Evolutionary conservation across 345 rosid genomes (phyloP).

Genomic region (Melastoma malabathricum): DNA sequence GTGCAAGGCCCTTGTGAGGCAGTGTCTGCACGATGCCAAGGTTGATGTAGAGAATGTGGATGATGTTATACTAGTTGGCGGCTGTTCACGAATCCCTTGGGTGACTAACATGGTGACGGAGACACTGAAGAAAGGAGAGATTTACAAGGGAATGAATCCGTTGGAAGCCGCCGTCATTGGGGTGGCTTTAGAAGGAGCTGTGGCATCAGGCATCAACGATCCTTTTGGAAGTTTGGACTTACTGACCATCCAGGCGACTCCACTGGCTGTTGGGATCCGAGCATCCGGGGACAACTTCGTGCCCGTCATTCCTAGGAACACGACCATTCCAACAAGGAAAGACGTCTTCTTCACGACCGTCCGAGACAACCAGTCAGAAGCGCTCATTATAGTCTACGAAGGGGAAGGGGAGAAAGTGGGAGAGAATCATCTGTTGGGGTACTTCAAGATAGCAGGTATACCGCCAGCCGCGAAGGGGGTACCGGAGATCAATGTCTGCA

Average conservation of each 20-base stretch:
- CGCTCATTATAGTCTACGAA: constrained; percentile 58
- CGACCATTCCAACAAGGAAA: constrained; percentile 66
- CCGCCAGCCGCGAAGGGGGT: constrained; percentile 59
- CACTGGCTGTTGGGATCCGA: constrained; percentile 55
- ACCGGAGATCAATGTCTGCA: constrained; percentile 75
- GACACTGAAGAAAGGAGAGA: constrained; percentile 39
- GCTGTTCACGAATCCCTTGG: constrained; percentile 60
- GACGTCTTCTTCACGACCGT: constrained; percentile 59
- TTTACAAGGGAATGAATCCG: constrained; percentile 41
- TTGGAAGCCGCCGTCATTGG: constrained; percentile 77
- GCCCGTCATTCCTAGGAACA: constrained; percentile 54
- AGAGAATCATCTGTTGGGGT: constrained; percentile 71
- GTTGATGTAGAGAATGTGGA: constrained; percentile 37
- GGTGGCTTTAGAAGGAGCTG: constrained; percentile 85
- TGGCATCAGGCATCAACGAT: constrained; percentile 68
- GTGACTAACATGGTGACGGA: constrained; percentile 29
- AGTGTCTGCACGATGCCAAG: constrained; percentile 61
- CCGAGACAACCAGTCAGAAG: constrained; percentile 58
- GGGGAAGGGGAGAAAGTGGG: constrained; percentile 61
- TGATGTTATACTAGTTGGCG: constrained; percentile 77
- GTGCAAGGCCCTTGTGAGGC: constrained; percentile 44
- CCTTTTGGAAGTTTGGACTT: constrained; percentile 77
- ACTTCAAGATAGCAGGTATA: constrained; percentile 66
- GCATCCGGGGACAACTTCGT: constrained; percentile 44
- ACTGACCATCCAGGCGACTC: constrained; percentile 65